phyloP scores from a whole-genome alignment of 306 rosid genomes.

The Dryas octopetala region DNA sequence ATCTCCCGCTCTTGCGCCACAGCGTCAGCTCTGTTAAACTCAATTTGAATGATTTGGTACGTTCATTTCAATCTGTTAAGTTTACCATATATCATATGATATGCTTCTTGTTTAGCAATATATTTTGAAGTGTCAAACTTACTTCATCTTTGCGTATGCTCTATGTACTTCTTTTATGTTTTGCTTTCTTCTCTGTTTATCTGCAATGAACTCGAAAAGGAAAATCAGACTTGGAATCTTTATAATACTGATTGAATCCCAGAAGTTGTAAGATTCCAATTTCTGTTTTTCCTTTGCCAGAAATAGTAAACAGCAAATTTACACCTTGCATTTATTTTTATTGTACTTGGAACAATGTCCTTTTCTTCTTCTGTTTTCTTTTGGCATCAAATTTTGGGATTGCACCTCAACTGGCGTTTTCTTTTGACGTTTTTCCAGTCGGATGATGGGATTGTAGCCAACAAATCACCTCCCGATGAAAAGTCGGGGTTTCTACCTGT shows the following conservation, averaged over 20 bases:
- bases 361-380: not conserved
- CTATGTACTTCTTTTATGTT: not conserved
- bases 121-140: no score
- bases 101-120: not conserved
- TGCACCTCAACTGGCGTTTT: constrained; percentile 1
- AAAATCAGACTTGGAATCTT: no score
- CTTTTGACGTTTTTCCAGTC: constrained; percentile 31
- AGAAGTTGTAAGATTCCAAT: not conserved
- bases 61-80: not conserved
- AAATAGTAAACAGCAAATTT: not conserved
- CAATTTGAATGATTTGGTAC: constrained; percentile 51
- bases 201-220: no score
- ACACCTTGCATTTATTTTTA: not conserved
- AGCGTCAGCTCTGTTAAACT: constrained; percentile 51
- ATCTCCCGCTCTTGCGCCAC: constrained; percentile 44
- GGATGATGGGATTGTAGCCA: constrained; percentile 48
- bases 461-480: constrained; percentile 52
- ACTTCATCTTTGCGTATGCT: no score
- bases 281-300: not conserved
- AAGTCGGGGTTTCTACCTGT: constrained; percentile 54
- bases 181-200: not conserved
- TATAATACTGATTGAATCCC: no score
- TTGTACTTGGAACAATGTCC: not conserved
- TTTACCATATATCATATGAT: not conserved
- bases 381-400: not conserved